Percentiles rank a stretch among this genome's conserved stretches.
phyloP scores from a whole-genome alignment of 2,329 filamentous ascomycete genomes.

The Hortaea sp. region DNA sequence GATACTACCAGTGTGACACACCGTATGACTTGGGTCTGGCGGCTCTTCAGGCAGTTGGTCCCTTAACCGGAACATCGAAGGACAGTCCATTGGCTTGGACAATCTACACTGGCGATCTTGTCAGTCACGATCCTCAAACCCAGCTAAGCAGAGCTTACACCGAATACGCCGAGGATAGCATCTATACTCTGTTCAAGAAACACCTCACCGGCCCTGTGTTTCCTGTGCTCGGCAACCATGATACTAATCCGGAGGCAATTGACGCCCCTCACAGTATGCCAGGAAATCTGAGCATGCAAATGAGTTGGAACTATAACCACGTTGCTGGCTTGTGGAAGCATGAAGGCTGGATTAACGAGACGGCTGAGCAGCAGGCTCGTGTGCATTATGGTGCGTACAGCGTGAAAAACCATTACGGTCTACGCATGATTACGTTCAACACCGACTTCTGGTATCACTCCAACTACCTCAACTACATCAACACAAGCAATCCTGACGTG shows the following conservation, averaged over 20 bases:
- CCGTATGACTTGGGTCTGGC: constrained; percentile 49
- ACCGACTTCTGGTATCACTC: constrained; percentile 38
- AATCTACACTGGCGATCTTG: constrained; percentile 48
- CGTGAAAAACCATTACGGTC: constrained; percentile 42
- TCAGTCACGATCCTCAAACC: constrained; percentile 44
- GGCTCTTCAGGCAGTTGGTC: constrained; percentile 45
- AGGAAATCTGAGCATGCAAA: constrained; percentile 43
- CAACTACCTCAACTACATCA: constrained; percentile 43
- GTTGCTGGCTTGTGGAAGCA: constrained; percentile 46
- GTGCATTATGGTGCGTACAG: constrained; percentile 49
- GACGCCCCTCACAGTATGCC: constrained; percentile 45
- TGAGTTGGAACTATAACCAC: constrained; percentile 50
- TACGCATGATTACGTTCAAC: constrained; percentile 45
- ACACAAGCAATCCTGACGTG: constrained; percentile 42
- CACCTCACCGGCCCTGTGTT: constrained; percentile 49
- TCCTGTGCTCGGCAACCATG: constrained; percentile 48
- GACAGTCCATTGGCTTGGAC: constrained; percentile 41
- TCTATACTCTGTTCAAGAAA: constrained; percentile 45
- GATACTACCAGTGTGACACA: constrained; percentile 47
- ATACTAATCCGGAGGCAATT: constrained; percentile 44
- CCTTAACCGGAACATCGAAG: constrained; percentile 45
- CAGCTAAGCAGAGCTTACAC: constrained; percentile 44
- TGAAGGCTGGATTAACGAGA: constrained; percentile 43
- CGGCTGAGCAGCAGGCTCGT: constrained; percentile 37
- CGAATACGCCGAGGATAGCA: constrained; percentile 43